Base-by-base conservation (phyloP, 208 protist species). In the Spongospora subterranea region DNA sequence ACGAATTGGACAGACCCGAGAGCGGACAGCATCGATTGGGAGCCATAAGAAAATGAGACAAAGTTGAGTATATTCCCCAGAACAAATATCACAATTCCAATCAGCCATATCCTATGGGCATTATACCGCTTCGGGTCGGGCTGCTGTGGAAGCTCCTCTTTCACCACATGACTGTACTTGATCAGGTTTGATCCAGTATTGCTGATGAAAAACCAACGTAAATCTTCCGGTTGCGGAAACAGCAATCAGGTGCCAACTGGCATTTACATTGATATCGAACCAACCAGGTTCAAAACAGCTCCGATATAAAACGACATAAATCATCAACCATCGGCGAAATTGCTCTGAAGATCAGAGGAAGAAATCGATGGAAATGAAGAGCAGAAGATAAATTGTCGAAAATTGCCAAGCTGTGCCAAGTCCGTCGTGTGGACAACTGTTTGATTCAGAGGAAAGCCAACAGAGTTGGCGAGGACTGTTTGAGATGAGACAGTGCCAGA, bases 1-100 rank as follows among this genome's bases (percentile, higher is more conserved):
- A 82, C n/a, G 71, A 82, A 82, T 35, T 82, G 71, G n/a, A 82
- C 40, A n/a, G 71, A 82, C 17, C 71, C 40, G 17, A 82, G 71
- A 39, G 71, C 71, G 13, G 71, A 82, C n/a, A 82, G n/a, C 6
- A 82, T 13, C 71, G 71, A 82, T 43, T 82, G 71, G 71, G 71
- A 35, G 11, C 35, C 71, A n/a, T 40, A 82, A 6, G 35, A 35
- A 35, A 82, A 82, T 20, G 71, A 82, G 6, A 82, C 40, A 35
- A 82, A 82, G n/a, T 82, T 82, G 17, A 82, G 35, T 40, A 82
- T n/a, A 43, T 82, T 82, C 13, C 71, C 71, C 6, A 82, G 6
- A n/a, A 13, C 40, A 43, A 82, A 82, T 35, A 82, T 17, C 6
- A n/a, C 71, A 6, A n/a, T 82, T 43, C 71, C 71, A 13, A 43